Percentiles rank a stretch among this genome's conserved stretches.
Evolutionary conservation across 257 asterid species (phyloP).

Genomic region (Solanum pinnatisectum): DNA sequence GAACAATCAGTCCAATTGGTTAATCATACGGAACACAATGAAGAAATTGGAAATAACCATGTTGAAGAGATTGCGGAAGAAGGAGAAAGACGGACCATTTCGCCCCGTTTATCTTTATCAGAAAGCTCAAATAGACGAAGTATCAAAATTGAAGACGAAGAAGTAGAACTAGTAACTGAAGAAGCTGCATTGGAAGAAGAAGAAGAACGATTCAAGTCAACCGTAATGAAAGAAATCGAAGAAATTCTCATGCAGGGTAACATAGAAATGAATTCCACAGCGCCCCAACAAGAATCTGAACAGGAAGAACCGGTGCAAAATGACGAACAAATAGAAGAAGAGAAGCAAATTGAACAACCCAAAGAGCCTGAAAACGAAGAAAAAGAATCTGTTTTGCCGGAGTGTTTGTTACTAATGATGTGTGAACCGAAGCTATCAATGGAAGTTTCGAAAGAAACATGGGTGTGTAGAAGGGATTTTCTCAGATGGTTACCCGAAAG

Average conservation of each 20-base stretch:
- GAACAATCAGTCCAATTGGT: background rate
- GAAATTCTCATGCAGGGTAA: background rate
- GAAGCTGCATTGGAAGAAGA: conserved; percentile 15
- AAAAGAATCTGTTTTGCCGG: conserved; percentile 40
- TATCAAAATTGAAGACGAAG: conserved; percentile 11
- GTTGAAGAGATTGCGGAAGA: conserved; percentile 16
- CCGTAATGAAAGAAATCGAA: background rate
- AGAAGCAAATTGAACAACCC: background rate
- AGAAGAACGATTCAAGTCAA: conserved; percentile 7
- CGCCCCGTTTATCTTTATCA: conserved; percentile 21
- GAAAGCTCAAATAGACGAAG: background rate
- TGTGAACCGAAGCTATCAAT: conserved; percentile 92
- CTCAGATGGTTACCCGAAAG: conserved; percentile 70
- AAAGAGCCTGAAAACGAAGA: conserved; percentile 1
- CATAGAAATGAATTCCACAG: background rate
- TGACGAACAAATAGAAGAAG: background rate
- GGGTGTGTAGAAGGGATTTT: conserved; percentile 94
- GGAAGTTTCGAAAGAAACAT: conserved; percentile 96
- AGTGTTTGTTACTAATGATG: conserved; percentile 88
- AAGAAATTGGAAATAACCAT: conserved; percentile 12
- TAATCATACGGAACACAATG: background rate
- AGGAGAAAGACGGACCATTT: background rate
- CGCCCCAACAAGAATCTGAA: background rate
- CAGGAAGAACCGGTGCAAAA: background rate
- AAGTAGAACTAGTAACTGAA: background rate